Evolutionary conservation across 176 grass and related monocot genomes (phyloP), one percentile per base, ranked within the genome.

Genomic region (Aegilops longissima): DNA sequence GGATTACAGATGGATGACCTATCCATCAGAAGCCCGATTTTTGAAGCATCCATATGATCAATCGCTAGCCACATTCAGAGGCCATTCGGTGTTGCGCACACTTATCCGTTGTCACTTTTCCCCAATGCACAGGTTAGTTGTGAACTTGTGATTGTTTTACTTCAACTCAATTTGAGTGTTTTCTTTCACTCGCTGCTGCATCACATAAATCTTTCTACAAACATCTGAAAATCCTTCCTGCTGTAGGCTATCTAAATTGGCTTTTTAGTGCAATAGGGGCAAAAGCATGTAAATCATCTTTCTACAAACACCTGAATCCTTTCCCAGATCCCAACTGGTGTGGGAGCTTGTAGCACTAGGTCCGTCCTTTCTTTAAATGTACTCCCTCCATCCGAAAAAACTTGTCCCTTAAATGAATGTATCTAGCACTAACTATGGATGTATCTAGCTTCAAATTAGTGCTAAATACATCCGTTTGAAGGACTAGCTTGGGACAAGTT

Each of bases 41-140:
- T 79, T 34, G 54, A 95, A 81, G 68, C 96, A 98, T 78, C 88
- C 93, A 38, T 78, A 87, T 27, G 93, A 98, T 91, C 86, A 89
- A 86, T 94, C 88, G 27, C 47, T 98, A 82, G 93, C 93, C 69
- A 98, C 96, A 70, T 98, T 91, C 64, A 94, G 90, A 89, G 96
- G 96, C 34, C 96, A 98, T 79, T 98, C 96, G 24, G 90, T 98
- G 67, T 75, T 95, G 68, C 63, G 66, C 61, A 98, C 96, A 66
- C 93, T 98, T 80, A 92, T 98, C 73, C 93, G 96, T 27, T 98
- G 93, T 68, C 92, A 98, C 83, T 98, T 98, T 87, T 95, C 96
- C 82, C 96, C 96, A 78, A 36, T 88, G 20, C 86, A 92, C 87
- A 95, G 93, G 96, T 98, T 39, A 88, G 86, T 24, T 73, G 9